Evolutionary conservation across 148 eudicot genomes (phyloP).

Genomic region (Rhododendron henanense): DNA sequence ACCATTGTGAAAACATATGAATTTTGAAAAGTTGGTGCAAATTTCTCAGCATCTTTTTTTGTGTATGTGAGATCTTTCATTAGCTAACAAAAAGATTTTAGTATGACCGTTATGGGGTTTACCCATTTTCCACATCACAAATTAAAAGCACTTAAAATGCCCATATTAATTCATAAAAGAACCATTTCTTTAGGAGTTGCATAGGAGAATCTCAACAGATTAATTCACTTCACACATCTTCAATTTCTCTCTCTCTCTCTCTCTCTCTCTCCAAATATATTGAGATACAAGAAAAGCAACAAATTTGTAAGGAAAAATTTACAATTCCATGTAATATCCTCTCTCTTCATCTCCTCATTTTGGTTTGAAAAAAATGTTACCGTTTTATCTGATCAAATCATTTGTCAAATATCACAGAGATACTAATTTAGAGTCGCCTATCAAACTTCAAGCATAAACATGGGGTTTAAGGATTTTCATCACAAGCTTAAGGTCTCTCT

Average conservation of each 20-base stretch:
- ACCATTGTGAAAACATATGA: too few relatives aligned
- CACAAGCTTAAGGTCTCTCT: conserved; percentile 23
- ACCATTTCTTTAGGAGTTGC: not conserved
- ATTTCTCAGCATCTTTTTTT: not conserved
- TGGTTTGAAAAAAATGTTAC: not conserved
- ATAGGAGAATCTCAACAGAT: not conserved
- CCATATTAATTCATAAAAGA: not conserved
- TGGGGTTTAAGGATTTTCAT: conserved; percentile 28
- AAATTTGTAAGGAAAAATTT: not conserved
- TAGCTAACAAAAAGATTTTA: not conserved
- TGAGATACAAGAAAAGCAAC: not conserved
- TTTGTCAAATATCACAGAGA: not conserved
- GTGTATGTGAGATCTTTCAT: not conserved
- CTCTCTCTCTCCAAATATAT: not conserved
- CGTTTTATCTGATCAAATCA: not conserved
- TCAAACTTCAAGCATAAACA: conserved; percentile 10
- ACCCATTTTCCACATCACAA: not conserved
- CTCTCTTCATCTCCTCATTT: not conserved
- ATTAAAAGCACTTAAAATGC: not conserved
- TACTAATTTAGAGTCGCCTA: not conserved
- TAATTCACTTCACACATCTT: not conserved
- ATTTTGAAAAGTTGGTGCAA: not conserved
- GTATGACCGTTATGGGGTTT: not conserved
- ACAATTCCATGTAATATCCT: too few relatives aligned
- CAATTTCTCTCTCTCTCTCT: not conserved